These are phyloP conservation scores for Penicillium hesseltinei DNA, from an alignment of 2,329 filamentous ascomycete species.

Conservation along the genomic window DNA sequence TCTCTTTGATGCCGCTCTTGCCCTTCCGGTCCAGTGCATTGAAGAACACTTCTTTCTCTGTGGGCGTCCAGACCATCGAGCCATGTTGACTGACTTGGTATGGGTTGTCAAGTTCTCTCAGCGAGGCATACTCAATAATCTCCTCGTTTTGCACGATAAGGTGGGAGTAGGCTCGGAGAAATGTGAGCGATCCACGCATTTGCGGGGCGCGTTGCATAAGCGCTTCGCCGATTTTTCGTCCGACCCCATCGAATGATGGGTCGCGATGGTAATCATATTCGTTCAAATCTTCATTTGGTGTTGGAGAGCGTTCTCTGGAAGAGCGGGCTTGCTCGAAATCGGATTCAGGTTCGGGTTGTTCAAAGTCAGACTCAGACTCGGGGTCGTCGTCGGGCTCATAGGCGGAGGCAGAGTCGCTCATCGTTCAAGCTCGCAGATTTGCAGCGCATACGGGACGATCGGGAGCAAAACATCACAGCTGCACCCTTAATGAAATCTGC, in stretches of 20 bases:
- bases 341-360: conserved; percentile 20
- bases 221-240: conserved; percentile 1
- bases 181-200: conserved; percentile 37
- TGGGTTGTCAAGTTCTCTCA: conserved; percentile 13
- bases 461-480: conserved; percentile 29
- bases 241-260: not conserved
- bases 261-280: not conserved
- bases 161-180: conserved; percentile 51
- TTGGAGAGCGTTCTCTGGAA: conserved; percentile 8
- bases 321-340: conserved; percentile 15
- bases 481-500: conserved; percentile 2
- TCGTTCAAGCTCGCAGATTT: conserved; percentile 38
- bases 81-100: conserved; percentile 61
- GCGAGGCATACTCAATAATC: conserved; percentile 14
- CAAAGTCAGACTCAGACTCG: conserved; percentile 24
- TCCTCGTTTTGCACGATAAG: conserved; percentile 58
- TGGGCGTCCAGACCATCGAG: conserved; percentile 64
- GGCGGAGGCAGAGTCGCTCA: conserved; percentile 35
- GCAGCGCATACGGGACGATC: conserved; percentile 23
- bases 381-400: conserved; percentile 34
- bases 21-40: conserved; percentile 63
- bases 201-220: conserved; percentile 3
- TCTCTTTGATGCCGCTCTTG: conserved; percentile 58
- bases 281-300: not conserved
- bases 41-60: conserved; percentile 72